phyloP scores from a whole-genome alignment of 805 yeast genomes.

The Saturnispora dispora region DNA sequence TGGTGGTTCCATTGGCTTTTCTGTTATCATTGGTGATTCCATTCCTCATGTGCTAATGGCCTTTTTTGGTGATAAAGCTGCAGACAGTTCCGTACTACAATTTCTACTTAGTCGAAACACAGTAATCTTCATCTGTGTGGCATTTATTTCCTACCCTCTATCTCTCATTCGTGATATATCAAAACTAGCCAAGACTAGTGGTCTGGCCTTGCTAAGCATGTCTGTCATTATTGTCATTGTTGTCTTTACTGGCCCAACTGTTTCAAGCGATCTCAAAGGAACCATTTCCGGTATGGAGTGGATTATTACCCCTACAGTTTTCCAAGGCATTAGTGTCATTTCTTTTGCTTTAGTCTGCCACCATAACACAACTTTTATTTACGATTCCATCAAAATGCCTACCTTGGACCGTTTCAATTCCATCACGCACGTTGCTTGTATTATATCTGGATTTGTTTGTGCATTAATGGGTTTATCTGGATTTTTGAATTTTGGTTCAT shows the following conservation, averaged over 20 bases:
- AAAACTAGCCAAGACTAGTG: slow-evolving; percentile 77
- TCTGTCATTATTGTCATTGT: slow-evolving; percentile 65
- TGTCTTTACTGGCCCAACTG: slow-evolving; percentile 60
- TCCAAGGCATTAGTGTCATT: slow-evolving; percentile 89
- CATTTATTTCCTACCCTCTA: slow-evolving; percentile 72
- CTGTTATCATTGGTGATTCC: slow-evolving; percentile 91
- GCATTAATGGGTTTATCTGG: slow-evolving; percentile 74
- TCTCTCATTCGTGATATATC: slow-evolving; percentile 76
- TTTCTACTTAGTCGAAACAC: slow-evolving; percentile 57
- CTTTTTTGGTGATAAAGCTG: slow-evolving; percentile 41
- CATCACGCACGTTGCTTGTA: slow-evolving; percentile 78
- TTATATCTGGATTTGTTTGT: slow-evolving; percentile 72
- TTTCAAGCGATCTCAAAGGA: slow-evolving; percentile 41
- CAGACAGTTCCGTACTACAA: slow-evolving; percentile 31
- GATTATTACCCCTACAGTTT: slow-evolving; percentile 54
- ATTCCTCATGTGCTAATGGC: slow-evolving; percentile 81
- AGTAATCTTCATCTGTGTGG: slow-evolving; percentile 61
- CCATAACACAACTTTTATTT: slow-evolving; percentile 86
- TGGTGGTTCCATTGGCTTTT: slow-evolving; percentile 91
- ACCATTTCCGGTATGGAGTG: slow-evolving; percentile 34
- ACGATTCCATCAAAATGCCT: slow-evolving; percentile 71
- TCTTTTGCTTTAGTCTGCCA: slow-evolving; percentile 95
- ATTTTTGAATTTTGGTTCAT: slow-evolving; percentile 59
- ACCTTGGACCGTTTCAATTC: slow-evolving; percentile 64
- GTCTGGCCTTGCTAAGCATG: slow-evolving; percentile 83